Evolutionary conservation across 106 monocot species (phyloP).

Genomic region (Allium fistulosum): DNA sequence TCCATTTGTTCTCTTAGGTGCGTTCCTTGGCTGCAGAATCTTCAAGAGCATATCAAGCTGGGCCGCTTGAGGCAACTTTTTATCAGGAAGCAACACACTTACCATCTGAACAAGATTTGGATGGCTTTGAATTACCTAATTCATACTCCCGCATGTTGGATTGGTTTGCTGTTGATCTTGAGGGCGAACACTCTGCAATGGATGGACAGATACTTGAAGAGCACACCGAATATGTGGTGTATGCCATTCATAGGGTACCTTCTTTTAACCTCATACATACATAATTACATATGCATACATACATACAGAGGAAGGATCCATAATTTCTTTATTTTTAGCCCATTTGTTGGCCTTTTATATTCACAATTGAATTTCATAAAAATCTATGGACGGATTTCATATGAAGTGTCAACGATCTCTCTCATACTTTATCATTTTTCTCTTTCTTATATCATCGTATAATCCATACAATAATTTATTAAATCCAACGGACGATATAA

Average conservation of each 20-base stretch:
- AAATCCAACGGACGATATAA: no score
- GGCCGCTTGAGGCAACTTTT: conserved; percentile 73
- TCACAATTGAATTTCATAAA: no score
- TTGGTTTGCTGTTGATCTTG: conserved; percentile 98
- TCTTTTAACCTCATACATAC: no score
- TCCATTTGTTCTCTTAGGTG: conserved; percentile 43
- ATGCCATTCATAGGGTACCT: conserved; percentile 83
- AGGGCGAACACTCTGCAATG: conserved; percentile 97
- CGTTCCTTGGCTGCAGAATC: conserved; percentile 97
- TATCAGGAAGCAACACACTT: conserved; percentile 60
- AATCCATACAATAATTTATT: no score
- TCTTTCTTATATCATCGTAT: no score
- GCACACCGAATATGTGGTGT: conserved; percentile 96
- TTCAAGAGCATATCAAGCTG: conserved; percentile 84
- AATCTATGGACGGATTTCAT: no score
- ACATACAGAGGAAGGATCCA: no score
- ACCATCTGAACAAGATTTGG: conserved; percentile 17
- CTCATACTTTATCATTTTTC: no score
- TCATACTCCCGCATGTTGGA: conserved; percentile 57
- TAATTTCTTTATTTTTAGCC: no score
- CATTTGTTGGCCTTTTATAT: no score
- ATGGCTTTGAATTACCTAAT: conserved; percentile 38
- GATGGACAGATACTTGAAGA: conserved; percentile 93
- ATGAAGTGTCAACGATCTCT: no score
- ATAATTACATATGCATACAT: no score